Conservation (phyloP, 768 basidiomycete genomes). For the Leccinum fibrillosum region DNA sequence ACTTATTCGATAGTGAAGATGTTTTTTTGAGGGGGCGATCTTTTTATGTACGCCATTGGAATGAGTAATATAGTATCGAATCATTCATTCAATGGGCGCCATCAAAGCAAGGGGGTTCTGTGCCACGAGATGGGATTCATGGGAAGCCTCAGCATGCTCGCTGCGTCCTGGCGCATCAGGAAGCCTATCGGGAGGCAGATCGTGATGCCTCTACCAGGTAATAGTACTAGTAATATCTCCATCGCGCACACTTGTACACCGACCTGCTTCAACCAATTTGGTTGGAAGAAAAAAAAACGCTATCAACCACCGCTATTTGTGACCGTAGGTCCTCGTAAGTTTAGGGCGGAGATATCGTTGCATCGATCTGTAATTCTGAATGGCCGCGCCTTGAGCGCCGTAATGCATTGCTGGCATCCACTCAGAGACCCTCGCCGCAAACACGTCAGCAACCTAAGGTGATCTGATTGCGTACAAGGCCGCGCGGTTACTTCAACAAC, state of each 20-base stretch:
- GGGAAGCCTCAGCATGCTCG: constrained; percentile 2
- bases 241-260: neutral
- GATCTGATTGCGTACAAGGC: constrained; percentile 29
- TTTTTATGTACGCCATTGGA: constrained; percentile 12
- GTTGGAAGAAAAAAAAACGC: neutral
- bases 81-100: neutral
- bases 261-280: constrained; percentile 6
- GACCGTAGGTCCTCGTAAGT: constrained; percentile 11
- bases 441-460: constrained; percentile 27
- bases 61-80: constrained; percentile 4
- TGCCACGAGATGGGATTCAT: constrained; percentile 14
- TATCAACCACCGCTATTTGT: constrained; percentile 1
- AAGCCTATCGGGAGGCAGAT: constrained; percentile 20
- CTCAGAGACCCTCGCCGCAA: constrained; percentile 24
- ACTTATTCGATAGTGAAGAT: constrained; percentile 3
- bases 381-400: constrained; percentile 17
- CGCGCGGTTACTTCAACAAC: constrained; percentile 12
- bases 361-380: neutral
- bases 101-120: constrained; percentile 11
- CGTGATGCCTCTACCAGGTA: constrained; percentile 14
- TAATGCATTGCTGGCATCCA: constrained; percentile 29
- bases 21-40: constrained; percentile 9
- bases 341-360: constrained; percentile 22
- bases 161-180: constrained; percentile 18
- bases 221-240: neutral